Conservation (phyloP, 1,139 yeast genomes). For the Taiozyma sp. region DNA sequence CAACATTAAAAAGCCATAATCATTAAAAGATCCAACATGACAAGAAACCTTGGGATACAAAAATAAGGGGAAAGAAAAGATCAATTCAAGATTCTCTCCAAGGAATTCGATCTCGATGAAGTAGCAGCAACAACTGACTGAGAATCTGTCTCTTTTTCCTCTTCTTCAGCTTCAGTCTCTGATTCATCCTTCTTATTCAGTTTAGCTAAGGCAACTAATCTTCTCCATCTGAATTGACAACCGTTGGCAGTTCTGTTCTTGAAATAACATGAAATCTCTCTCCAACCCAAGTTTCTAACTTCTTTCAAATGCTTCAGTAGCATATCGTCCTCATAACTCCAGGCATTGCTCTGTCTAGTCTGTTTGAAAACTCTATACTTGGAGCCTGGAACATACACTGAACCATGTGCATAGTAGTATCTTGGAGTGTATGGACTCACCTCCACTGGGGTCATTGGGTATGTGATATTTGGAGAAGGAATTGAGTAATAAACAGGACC, state of each 20-base stretch:
- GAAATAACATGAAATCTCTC: slow-evolving; percentile 69
- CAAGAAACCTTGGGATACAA: not conserved
- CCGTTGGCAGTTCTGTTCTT: slow-evolving; percentile 74
- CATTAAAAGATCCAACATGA: not conserved
- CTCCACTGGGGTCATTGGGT: slow-evolving; percentile 2
- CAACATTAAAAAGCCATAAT: not conserved
- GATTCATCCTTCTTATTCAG: not conserved
- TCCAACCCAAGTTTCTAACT: slow-evolving; percentile 72
- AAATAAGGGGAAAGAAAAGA: not conserved
- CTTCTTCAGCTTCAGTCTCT: not conserved
- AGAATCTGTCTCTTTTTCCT: not conserved
- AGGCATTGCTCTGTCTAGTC: slow-evolving; percentile 30
- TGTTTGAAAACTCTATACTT: slow-evolving; percentile 6
- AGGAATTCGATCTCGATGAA: slow-evolving; percentile 2
- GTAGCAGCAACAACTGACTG: not conserved
- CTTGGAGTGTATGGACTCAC: slow-evolving; percentile 1
- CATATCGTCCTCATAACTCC: slow-evolving; percentile 75
- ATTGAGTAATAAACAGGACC: not conserved
- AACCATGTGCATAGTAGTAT: not conserved
- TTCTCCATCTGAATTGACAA: slow-evolving; percentile 78
- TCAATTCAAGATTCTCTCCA: slow-evolving; percentile 8
- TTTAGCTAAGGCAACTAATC: slow-evolving; percentile 31
- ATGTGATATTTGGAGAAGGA: not conserved
- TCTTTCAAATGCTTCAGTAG: slow-evolving; percentile 67
- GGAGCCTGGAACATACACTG: not conserved